Percentiles rank a stretch among this genome's conserved stretches.
Conservation (phyloP, 306 rosid genomes). For the Neltuma alba region DNA sequence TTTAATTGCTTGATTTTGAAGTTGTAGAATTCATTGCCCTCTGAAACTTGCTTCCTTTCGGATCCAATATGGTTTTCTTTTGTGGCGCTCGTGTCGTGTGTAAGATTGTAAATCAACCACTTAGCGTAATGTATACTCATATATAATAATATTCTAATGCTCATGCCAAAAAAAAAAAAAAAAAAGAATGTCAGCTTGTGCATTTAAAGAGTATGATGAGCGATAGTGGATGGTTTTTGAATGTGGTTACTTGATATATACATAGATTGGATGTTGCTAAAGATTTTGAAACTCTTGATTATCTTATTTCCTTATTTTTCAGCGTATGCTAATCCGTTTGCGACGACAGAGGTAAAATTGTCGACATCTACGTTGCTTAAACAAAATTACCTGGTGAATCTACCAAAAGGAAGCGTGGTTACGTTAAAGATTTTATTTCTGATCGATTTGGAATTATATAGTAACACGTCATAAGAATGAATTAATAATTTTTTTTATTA, state of each 20-base stretch:
- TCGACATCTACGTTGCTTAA: too few relatives aligned
- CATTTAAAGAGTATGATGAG: too few relatives aligned
- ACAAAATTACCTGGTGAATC: too few relatives aligned
- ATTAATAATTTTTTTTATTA: background rate
- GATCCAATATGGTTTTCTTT: constrained; percentile 18
- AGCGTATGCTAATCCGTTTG: background rate
- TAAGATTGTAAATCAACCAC: background rate
- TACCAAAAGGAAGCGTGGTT: too few relatives aligned
- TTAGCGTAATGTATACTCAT: background rate
- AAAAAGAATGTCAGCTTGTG: background rate
- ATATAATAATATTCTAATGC: background rate
- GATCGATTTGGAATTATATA: too few relatives aligned
- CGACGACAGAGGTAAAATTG: too few relatives aligned
- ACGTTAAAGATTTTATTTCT: too few relatives aligned
- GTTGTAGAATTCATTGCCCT: background rate
- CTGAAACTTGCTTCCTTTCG: constrained; percentile 1
- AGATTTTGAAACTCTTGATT: background rate
- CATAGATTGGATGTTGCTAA: too few relatives aligned
- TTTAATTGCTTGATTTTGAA: background rate
- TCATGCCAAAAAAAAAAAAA: background rate
- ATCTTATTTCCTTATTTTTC: background rate
- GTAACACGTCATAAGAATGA: too few relatives aligned
- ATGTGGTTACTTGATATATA: too few relatives aligned
- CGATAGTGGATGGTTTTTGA: too few relatives aligned
- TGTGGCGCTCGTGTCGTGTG: constrained; percentile 3